Conservation (phyloP, 2,329 filamentous ascomycete genomes). For the Chaetomium globosum region DNA sequence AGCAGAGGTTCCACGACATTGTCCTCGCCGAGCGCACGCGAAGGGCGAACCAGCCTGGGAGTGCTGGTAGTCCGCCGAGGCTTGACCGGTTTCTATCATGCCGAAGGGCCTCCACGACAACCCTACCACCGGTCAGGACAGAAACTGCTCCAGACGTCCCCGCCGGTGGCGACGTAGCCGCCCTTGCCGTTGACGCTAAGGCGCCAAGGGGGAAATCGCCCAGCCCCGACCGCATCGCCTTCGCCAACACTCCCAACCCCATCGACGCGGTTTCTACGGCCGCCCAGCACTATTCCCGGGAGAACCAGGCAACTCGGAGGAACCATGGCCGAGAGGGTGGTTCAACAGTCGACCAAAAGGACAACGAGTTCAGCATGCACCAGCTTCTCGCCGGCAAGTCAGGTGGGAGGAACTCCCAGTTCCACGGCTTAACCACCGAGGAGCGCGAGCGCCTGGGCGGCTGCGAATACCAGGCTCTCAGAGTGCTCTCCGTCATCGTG, state of each 20-base stretch:
- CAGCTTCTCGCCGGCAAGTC: slow-evolving; percentile 45
- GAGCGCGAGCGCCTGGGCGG: slow-evolving; percentile 63
- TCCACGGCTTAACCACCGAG: slow-evolving; percentile 54
- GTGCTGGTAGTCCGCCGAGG: slow-evolving; percentile 35
- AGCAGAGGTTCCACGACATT: slow-evolving; percentile 60
- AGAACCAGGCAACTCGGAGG: slow-evolving; percentile 22
- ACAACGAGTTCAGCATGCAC: slow-evolving; percentile 34
- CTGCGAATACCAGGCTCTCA: slow-evolving; percentile 65
- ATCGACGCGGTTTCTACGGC: slow-evolving; percentile 22
- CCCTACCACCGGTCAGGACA: background rate
- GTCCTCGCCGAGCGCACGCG: slow-evolving; percentile 48
- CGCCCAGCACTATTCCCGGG: slow-evolving; percentile 4
- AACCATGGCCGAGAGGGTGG: background rate
- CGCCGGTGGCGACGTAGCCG: background rate
- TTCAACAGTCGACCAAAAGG: slow-evolving; percentile 15
- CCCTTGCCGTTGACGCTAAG: background rate
- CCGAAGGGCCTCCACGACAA: slow-evolving; percentile 20
- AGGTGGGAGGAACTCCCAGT: slow-evolving; percentile 57
- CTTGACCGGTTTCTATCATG: slow-evolving; percentile 31
- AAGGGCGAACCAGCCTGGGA: slow-evolving; percentile 36
- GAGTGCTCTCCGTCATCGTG: slow-evolving; percentile 60
- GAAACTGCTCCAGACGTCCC: background rate
- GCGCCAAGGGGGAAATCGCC: slow-evolving; percentile 1
- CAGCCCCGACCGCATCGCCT: slow-evolving; percentile 31
- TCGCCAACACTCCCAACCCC: slow-evolving; percentile 29